These are phyloP conservation scores for Purshia tridentata DNA, from an alignment of 306 rosid species.

Conservation along the genomic window DNA sequence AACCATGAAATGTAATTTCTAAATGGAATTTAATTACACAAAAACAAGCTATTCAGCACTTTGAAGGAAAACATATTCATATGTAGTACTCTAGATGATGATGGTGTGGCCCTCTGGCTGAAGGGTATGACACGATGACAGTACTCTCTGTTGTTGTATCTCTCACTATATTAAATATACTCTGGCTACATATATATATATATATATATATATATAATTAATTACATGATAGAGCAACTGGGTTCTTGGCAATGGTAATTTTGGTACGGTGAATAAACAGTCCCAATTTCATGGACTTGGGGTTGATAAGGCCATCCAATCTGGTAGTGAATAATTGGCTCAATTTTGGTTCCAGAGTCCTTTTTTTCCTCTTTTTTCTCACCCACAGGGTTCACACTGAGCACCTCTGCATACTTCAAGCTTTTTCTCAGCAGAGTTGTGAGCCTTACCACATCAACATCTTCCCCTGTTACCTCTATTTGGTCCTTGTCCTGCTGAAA, in stretches of 20 bases:
- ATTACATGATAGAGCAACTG: constrained; percentile 6
- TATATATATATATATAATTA: too few relatives aligned
- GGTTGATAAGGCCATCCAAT: not conserved
- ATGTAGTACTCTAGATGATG: too few relatives aligned
- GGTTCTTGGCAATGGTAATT: not conserved
- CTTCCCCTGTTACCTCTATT: constrained; percentile 46
- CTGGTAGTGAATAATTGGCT: not conserved
- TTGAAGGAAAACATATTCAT: too few relatives aligned
- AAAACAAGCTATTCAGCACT: too few relatives aligned
- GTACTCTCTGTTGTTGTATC: too few relatives aligned
- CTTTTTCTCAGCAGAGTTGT: constrained; percentile 38
- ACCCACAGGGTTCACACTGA: constrained; percentile 28
- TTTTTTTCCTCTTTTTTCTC: constrained; percentile 23
- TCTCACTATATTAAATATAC: too few relatives aligned
- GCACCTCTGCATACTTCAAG: constrained; percentile 36
- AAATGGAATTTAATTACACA: too few relatives aligned
- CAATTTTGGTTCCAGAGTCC: not conserved
- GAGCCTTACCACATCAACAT: constrained; percentile 41
- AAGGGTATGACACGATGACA: too few relatives aligned
- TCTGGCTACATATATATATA: too few relatives aligned
- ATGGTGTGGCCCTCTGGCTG: too few relatives aligned
- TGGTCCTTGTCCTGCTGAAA: constrained; percentile 21
- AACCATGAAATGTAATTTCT: too few relatives aligned
- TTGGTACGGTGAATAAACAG: not conserved
- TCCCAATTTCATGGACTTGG: not conserved